A percentile compares a stretch with the other conserved stretches of the same genome.
These are phyloP conservation scores for Lecanicillium sp. DNA, from an alignment of 2,329 filamentous ascomycete genomes.

Conservation along the genomic window DNA sequence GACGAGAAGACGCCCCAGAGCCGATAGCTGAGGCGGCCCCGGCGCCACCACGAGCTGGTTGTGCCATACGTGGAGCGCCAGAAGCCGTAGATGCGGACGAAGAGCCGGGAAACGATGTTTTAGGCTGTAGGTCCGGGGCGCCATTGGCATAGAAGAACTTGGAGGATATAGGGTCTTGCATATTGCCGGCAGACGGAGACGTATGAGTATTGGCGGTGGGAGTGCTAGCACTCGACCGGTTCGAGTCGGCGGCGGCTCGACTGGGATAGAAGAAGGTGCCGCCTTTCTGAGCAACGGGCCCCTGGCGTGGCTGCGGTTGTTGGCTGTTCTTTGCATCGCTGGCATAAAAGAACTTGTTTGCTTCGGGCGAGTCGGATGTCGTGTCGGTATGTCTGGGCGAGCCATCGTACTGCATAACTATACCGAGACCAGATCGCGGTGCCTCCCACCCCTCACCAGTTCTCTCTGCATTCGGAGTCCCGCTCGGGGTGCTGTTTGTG, in stretches of 20 bases:
- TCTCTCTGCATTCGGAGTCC: conserved; percentile 44
- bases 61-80: conserved; percentile 32
- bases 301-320: conserved; percentile 27
- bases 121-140: conserved; percentile 36
- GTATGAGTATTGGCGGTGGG: conserved; percentile 21
- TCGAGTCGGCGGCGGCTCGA: conserved; percentile 32
- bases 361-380: conserved; percentile 28
- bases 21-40: conserved; percentile 14
- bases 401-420: conserved; percentile 19
- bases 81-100: conserved; percentile 38
- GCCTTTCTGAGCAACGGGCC: conserved; percentile 35
- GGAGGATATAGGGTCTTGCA: conserved; percentile 33
- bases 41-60: conserved; percentile 7
- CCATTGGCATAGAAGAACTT: conserved; percentile 75
- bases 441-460: conserved; percentile 34
- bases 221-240: conserved; percentile 21
- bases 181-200: conserved; percentile 23
- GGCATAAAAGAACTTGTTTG: conserved; percentile 83
- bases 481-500: conserved; percentile 54
- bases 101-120: conserved; percentile 26
- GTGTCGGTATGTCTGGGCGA: conserved; percentile 19
- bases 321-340: conserved; percentile 56
- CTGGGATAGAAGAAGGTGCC: conserved; percentile 52
- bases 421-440: conserved; percentile 19
- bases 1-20: conserved; percentile 26